A percentile compares a stretch with the other conserved stretches of the same genome.
Conservation (phyloP, 495 filamentous ascomycete genomes). For the Neurospora sp. region DNA sequence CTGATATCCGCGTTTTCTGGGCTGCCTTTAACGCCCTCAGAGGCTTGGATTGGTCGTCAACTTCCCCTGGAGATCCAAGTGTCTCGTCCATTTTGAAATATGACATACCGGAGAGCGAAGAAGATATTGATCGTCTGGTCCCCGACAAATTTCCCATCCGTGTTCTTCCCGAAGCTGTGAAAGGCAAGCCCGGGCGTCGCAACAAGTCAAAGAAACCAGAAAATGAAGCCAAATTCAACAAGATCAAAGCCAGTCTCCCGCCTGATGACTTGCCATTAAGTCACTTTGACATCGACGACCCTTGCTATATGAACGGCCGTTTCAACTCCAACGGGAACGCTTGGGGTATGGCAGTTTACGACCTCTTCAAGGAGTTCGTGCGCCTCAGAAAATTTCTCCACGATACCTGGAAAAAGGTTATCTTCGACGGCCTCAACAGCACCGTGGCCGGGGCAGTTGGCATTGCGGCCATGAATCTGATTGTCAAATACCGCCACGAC, state of each 20-base stretch:
- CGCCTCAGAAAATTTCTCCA: conserved; percentile 29
- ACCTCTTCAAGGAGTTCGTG: conserved; percentile 21
- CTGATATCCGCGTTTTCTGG: background rate
- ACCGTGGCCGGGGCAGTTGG: conserved; percentile 37
- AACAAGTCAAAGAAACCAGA: background rate
- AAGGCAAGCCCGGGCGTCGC: background rate
- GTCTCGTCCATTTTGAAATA: background rate
- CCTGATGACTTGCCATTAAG: background rate
- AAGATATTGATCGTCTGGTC: background rate
- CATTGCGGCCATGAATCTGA: conserved; percentile 23
- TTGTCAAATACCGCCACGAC: background rate
- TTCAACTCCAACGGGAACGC: background rate
- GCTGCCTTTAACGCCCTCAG: background rate
- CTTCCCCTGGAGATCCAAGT: background rate
- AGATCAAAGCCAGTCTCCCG: background rate
- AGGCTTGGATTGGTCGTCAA: background rate
- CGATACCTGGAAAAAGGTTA: conserved; percentile 32
- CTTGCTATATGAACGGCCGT: background rate
- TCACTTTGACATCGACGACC: background rate
- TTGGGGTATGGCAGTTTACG: conserved; percentile 24
- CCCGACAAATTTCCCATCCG: background rate
- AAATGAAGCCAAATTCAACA: background rate
- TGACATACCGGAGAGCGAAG: background rate
- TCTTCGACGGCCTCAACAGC: conserved; percentile 33
- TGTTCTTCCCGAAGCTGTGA: background rate